Evolutionary conservation across 2,329 filamentous ascomycete species (phyloP).

Genomic region (Cercospora sesami): DNA sequence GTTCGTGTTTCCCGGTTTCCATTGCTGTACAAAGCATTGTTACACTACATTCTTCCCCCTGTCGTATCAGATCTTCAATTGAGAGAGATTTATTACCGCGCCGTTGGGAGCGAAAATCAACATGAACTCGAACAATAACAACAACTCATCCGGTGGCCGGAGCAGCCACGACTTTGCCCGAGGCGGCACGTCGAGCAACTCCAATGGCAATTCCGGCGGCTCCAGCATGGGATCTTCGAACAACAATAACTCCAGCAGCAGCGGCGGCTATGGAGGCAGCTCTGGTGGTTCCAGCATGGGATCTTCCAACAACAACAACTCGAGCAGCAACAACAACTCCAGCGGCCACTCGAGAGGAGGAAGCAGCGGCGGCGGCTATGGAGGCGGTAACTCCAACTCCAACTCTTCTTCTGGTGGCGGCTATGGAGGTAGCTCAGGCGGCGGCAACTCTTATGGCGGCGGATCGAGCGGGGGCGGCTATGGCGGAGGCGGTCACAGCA

Average conservation of each 20-base stretch:
- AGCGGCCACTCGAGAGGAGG: constrained; percentile 8
- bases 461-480: constrained; percentile 4
- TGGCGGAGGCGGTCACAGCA: constrained; percentile 2
- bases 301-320: not conserved
- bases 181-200: constrained; percentile 14
- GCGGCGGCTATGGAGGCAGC: not conserved
- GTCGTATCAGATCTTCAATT: not conserved
- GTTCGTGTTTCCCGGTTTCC: not conserved
- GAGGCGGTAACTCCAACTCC: constrained; percentile 8
- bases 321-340: not conserved
- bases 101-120: not conserved
- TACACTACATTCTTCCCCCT: constrained; percentile 3
- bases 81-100: not conserved
- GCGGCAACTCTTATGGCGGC: constrained; percentile 3
- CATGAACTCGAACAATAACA: constrained; percentile 15
- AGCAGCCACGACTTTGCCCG: constrained; percentile 17
- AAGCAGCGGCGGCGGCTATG: not conserved
- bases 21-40: not conserved
- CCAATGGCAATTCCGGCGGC: constrained; percentile 1
- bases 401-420: not conserved
- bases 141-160: constrained; percentile 9
- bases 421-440: constrained; percentile 9
- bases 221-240: constrained; percentile 4
- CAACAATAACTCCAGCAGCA: constrained; percentile 6
- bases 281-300: not conserved